Evolutionary conservation across 2,329 filamentous ascomycete genomes (phyloP), one percentile per base, ranked within the genome.

Genomic region (Aspergillus novoparasiticus): DNA sequence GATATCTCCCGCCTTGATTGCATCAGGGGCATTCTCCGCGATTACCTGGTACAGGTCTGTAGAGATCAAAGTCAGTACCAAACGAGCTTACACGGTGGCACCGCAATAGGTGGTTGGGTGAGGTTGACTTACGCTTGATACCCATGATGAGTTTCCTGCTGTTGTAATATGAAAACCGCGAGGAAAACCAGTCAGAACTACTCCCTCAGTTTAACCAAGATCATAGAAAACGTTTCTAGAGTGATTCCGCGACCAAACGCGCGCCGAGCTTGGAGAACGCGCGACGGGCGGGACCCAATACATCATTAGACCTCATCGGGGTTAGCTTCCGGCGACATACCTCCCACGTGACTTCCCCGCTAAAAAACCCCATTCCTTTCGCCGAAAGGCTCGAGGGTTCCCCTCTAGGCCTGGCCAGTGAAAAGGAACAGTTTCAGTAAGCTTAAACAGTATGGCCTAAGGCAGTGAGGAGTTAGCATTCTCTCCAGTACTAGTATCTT

Each of bases 1-100:
- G 85, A 99, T 99, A 76, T 99, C 95, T 64, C 95, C 93, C 75
- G 93, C 90, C 80, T 97, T 98, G 84, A 97, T 87, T 39, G 95
- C 91, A 81, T 94, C 92, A n/a, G 95, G 95, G 69, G 93, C 92
- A 82, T 98, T 91, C 76, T 97, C 94, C 74, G 91, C 90, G 80
- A 95, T 93, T 78, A 95, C 90, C 69, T 87, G 85, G 78, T 90
- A 93, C 50, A 95, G 86, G 72, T 91, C 87, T 84, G 14, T 46
- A 19, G 16, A n/a, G 39, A 48, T n/a, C 41, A 36, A n/a, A 46
- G 58, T 75, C 45, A 72, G 67, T 45, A 58, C 41, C 50, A 32
- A 54, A 34, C 11, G 28, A 51, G 28, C 26, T 51, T 21, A 9
- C 32, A 21, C 28, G 28, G 19, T 16, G 16, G 41, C 56, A 61